Percentiles rank a stretch among this genome's conserved stretches.
These are phyloP conservation scores for Naganishia vishniacii DNA, from an alignment of 768 basidiomycete genomes.

Conservation along the genomic window DNA sequence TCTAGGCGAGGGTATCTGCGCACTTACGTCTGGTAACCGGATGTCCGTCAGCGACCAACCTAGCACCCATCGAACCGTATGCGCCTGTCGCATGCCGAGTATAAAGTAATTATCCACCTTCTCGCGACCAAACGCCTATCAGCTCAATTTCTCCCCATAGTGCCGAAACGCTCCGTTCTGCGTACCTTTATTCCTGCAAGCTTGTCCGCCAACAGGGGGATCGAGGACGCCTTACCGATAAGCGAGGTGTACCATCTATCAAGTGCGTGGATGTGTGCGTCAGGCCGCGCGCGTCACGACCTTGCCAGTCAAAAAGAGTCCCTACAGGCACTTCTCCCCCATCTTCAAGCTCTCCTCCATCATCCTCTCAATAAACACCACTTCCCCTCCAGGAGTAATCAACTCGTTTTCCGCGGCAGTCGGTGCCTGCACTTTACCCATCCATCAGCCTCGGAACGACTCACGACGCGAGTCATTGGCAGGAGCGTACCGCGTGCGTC, in stretches of 20 bases:
- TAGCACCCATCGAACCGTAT: conserved; percentile 85
- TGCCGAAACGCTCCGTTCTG: no score
- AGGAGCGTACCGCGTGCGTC: conserved; percentile 67
- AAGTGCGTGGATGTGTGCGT: no score
- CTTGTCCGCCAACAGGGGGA: conserved; percentile 58
- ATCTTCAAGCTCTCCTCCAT: conserved; percentile 63
- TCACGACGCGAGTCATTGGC: no score
- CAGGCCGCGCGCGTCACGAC: no score
- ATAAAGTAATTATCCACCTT: conserved; percentile 84
- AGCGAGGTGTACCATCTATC: conserved; percentile 88
- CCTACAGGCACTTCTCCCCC: conserved; percentile 61
- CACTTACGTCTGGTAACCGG: conserved; percentile 71
- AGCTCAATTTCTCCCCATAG: conserved; percentile 25
- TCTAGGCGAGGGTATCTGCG: background rate
- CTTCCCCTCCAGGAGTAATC: conserved; percentile 83
- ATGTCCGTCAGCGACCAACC: conserved; percentile 70
- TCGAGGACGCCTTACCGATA: conserved; percentile 77
- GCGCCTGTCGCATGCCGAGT: conserved; percentile 75
- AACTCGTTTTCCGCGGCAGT: conserved; percentile 83
- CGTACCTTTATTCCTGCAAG: no score
- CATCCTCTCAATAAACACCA: conserved; percentile 68
- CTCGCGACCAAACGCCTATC: background rate
- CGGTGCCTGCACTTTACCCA: conserved; percentile 61
- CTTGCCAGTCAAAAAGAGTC: no score
- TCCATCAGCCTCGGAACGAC: no score